Evolutionary conservation across 805 yeast genomes (phyloP), one percentile per base, ranked within the genome.

Genomic region (Groenewaldozyma tartarivorans): DNA sequence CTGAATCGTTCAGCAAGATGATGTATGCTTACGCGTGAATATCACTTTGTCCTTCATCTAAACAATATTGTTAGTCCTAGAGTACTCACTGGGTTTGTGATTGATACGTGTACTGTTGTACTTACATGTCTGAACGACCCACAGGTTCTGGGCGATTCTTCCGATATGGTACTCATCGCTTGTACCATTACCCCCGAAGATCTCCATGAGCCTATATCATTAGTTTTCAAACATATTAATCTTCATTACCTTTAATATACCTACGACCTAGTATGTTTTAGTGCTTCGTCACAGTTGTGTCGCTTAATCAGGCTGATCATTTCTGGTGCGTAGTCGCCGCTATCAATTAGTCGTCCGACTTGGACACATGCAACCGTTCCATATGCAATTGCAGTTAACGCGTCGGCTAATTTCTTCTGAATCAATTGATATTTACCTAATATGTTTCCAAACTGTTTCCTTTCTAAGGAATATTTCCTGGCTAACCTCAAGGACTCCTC

Each of bases 161-260:
- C 64, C 66, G 42, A 66, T 65, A 38, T 61, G 66, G 44, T 66
- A 66, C 55, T 66, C 71, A 41, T 66, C 71, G 36, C 63, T 53
- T n/a, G 64, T 53, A 15, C 63, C 71, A 37, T 66, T 67, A n/a
- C 71, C 71, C 5, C 70, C 70, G 44, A 66, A 65, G 16, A 66
- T 55, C 47, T 66, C 70, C 70, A 64, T 63, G 31, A 66, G 51
- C 16, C 49, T 43, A 27, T 11, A 31, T 24, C 29, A 18, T 16
- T 35, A 24, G 33, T 11, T 16, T 20, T 11, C 29, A 17, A 20
- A 17, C 26, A 17, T 16, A 17, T 32, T 32, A 4, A n/a, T 7
- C 4, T 15, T n/a, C 4, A 4, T 9, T 9, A n/a, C 36, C 19
- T 13, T 4, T 34, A 34, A 6, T n/a, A n/a, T 6, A 40, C 50